Percentiles rank a stretch among this genome's conserved stretches.
Conservation (phyloP, 2,329 filamentous ascomycete genomes). For the Graphilbum sp. region DNA sequence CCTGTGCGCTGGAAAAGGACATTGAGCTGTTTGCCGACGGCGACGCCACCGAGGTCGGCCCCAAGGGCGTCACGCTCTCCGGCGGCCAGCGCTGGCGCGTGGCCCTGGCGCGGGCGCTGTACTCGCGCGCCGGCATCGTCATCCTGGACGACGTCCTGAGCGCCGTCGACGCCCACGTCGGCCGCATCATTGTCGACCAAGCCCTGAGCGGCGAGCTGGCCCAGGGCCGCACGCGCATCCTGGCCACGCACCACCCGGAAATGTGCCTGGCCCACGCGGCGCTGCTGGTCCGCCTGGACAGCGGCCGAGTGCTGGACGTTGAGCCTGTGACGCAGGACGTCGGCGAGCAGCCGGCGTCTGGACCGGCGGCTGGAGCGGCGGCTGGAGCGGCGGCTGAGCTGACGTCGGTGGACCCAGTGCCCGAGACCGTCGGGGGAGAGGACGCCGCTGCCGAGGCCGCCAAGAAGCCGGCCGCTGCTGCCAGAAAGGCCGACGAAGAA, state of each 20-base stretch:
- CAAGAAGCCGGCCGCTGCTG: slow-evolving; percentile 7
- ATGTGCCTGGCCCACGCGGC: slow-evolving; percentile 16
- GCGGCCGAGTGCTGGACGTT: slow-evolving; percentile 12
- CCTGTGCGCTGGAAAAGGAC: slow-evolving; percentile 26
- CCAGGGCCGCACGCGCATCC: slow-evolving; percentile 39
- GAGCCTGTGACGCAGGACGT: slow-evolving; percentile 7
- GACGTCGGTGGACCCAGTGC: no score
- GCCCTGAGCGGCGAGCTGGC: slow-evolving; percentile 35
- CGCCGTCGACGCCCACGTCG: slow-evolving; percentile 28
- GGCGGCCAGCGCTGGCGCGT: slow-evolving; percentile 30
- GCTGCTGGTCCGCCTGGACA: slow-evolving; percentile 15
- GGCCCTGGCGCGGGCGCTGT: slow-evolving; percentile 27
- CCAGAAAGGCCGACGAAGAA: slow-evolving; percentile 12
- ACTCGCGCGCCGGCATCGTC: slow-evolving; percentile 26
- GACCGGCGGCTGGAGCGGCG: not conserved
- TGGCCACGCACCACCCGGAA: slow-evolving; percentile 37
- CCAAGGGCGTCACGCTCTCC: slow-evolving; percentile 24
- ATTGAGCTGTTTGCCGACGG: slow-evolving; percentile 24
- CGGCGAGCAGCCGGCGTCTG: not conserved
- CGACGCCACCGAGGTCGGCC: slow-evolving; percentile 26
- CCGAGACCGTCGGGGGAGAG: not conserved
- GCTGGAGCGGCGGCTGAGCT: not conserved
- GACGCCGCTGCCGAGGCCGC: not conserved
- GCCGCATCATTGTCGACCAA: slow-evolving; percentile 30
- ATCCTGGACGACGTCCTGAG: slow-evolving; percentile 33